Conservation (phyloP, 345 rosid species). For the Atalantia buxifolia region DNA sequence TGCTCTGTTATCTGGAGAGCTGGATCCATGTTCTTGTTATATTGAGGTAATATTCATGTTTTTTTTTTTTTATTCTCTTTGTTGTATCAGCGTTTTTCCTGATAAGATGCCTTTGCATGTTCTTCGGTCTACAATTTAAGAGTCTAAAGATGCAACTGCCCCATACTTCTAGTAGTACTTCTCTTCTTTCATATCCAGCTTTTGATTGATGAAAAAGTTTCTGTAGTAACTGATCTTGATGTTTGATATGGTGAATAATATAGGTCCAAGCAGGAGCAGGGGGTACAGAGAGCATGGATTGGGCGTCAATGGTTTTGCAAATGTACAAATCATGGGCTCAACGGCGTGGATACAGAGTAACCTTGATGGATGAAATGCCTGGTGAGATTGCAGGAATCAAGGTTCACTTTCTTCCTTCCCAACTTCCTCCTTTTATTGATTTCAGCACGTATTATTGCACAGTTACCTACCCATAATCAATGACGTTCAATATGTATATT, state of each 20-base stretch:
- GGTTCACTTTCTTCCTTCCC: constrained; percentile 47
- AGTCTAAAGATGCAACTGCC: neutral
- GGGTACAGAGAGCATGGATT: constrained; percentile 98
- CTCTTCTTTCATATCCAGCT: neutral
- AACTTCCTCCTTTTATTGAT: constrained; percentile 4
- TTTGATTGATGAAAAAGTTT: neutral
- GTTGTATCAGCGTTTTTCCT: constrained; percentile 12
- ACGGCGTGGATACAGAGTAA: constrained; percentile 51
- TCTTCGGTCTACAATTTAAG: neutral
- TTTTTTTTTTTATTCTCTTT: neutral
- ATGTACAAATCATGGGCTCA: constrained; percentile 93
- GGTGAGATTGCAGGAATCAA: constrained; percentile 96
- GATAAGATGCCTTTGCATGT: neutral
- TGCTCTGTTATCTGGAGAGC: constrained; percentile 83
- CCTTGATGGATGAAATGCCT: constrained; percentile 80
- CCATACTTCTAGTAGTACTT: neutral
- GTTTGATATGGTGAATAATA: constrained; percentile 5
- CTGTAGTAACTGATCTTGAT: constrained; percentile 6
- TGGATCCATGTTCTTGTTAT: constrained; percentile 75
- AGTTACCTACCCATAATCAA: neutral
- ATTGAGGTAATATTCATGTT: constrained; percentile 54
- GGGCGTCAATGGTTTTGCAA: constrained; percentile 95
- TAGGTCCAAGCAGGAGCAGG: constrained; percentile 99
- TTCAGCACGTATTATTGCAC: neutral
- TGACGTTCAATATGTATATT: neutral